Evolutionary conservation across 2,329 filamentous ascomycete species (phyloP).

Genomic region (Aspergillus tamarii): DNA sequence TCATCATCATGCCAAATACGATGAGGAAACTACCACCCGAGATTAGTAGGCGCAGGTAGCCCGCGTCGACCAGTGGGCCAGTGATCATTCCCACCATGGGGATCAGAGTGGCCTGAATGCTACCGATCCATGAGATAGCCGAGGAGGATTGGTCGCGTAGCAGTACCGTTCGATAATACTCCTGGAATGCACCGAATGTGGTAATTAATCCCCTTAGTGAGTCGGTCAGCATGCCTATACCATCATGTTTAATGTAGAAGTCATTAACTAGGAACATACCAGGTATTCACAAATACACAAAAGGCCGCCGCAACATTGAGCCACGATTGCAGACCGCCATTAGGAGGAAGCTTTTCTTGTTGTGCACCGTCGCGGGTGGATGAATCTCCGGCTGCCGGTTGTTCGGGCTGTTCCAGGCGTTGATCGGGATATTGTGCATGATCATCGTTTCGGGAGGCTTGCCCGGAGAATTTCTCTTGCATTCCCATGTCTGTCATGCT

Average conservation of each 20-base stretch:
- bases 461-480: background rate
- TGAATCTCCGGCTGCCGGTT: background rate
- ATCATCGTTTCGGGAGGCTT: background rate
- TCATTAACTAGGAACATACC: constrained; percentile 22
- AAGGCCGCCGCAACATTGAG: constrained; percentile 34
- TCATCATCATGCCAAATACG: constrained; percentile 37
- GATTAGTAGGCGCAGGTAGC: constrained; percentile 47
- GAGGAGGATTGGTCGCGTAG: constrained; percentile 42
- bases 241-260: background rate
- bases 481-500: background rate
- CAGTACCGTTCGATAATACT: constrained; percentile 49
- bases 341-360: constrained; percentile 17
- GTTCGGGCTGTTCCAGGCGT: background rate
- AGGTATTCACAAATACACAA: constrained; percentile 39
- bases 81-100: constrained; percentile 51
- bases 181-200: constrained; percentile 54
- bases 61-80: constrained; percentile 54
- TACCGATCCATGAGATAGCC: constrained; percentile 54
- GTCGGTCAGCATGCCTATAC: background rate
- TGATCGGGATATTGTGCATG: background rate
- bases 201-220: constrained; percentile 44
- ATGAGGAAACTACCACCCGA: constrained; percentile 45
- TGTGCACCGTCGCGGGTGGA: background rate
- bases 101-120: constrained; percentile 52
- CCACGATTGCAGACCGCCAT: constrained; percentile 35